phyloP scores from a whole-genome alignment of 768 basidiomycete genomes.

The Lactarius sp. region DNA sequence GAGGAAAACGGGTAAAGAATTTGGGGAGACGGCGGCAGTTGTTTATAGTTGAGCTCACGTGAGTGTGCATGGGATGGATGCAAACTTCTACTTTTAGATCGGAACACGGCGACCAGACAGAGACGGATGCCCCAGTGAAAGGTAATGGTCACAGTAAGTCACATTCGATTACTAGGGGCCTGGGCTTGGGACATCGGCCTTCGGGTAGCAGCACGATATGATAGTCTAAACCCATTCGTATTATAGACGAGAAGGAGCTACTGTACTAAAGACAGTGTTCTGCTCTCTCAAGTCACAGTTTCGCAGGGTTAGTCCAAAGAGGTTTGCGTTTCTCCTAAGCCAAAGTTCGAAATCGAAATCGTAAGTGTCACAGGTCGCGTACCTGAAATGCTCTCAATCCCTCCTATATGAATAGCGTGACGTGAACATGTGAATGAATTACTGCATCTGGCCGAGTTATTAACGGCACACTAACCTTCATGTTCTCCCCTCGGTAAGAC shows the following conservation, averaged over 20 bases:
- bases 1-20: background rate
- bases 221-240: no score
- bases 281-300: background rate
- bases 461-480: conserved; percentile 47
- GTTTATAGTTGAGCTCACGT: conserved; percentile 5
- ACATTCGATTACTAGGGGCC: background rate
- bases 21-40: background rate
- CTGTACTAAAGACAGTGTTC: background rate
- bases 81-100: background rate
- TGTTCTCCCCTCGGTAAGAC: conserved; percentile 58
- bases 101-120: no score
- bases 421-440: background rate
- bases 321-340: background rate
- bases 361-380: background rate
- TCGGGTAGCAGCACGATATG: no score
- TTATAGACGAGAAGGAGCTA: no score
- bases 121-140: no score
- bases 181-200: no score
- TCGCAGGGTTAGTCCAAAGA: background rate
- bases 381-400: background rate
- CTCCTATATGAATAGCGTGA: background rate
- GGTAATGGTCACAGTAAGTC: no score
- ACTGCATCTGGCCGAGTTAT: background rate
- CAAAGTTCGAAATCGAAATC: background rate
- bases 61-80: background rate